A percentile compares a stretch with the other conserved stretches of the same genome.
Evolutionary conservation across 768 basidiomycete species (phyloP).

Genomic region (Russula emetica): DNA sequence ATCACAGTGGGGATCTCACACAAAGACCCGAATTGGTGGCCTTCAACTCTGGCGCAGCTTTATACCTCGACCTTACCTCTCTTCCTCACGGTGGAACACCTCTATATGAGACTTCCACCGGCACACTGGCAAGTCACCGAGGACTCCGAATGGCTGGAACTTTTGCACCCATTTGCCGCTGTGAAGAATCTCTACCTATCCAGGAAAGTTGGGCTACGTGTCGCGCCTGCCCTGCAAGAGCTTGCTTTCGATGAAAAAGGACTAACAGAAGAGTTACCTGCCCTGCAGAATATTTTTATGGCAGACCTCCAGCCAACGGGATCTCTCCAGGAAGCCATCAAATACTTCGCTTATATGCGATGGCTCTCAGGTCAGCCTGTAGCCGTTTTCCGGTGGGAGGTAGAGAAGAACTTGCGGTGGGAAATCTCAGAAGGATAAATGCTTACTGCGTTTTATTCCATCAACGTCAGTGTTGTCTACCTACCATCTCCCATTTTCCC

Average conservation of each 20-base stretch:
- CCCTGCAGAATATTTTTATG: not conserved
- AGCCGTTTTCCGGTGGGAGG: not conserved
- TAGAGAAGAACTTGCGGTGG: not conserved
- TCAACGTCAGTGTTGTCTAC: not conserved
- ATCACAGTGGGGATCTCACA: not conserved
- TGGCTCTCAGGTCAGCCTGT: not conserved
- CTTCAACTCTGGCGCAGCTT: not conserved
- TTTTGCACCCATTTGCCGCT: not conserved
- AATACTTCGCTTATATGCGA: not conserved
- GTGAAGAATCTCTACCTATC: not conserved
- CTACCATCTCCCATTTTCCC: not conserved
- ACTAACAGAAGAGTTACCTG: not conserved
- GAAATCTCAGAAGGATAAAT: not conserved
- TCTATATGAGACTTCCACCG: not conserved
- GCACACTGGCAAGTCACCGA: not conserved
- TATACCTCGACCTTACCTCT: not conserved
- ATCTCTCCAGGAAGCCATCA: not conserved
- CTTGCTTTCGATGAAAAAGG: not conserved
- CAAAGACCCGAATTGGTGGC: not conserved
- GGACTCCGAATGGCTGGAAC: not conserved
- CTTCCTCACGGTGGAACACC: not conserved
- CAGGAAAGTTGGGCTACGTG: not conserved
- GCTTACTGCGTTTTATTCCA: not conserved
- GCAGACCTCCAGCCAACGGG: not conserved
- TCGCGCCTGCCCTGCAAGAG: not conserved